These are phyloP conservation scores for Paulownia fortunei DNA, from an alignment of 257 asterid species.

Conservation along the genomic window DNA sequence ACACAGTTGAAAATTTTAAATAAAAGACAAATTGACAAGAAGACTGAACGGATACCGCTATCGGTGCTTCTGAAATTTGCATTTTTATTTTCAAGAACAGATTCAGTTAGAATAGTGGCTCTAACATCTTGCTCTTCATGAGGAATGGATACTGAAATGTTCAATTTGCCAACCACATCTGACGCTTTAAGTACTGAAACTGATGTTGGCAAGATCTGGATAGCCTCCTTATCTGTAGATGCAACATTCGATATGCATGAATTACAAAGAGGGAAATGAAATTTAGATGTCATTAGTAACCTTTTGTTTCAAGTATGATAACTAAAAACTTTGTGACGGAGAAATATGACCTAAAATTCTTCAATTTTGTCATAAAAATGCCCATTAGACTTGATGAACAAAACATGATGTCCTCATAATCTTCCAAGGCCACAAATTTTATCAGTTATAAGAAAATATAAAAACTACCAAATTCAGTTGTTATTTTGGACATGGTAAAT, in stretches of 20 bases:
- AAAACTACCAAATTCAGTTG: background rate
- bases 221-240: conserved; percentile 48
- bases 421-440: background rate
- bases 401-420: background rate
- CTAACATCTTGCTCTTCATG: conserved; percentile 45
- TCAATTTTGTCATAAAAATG: background rate
- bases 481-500: background rate
- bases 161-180: conserved; percentile 37
- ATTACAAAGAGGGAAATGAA: background rate
- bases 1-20: background rate
- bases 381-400: background rate
- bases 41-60: conserved; percentile 29
- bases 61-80: conserved; percentile 34
- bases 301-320: background rate
- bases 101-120: conserved; percentile 40
- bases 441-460: background rate
- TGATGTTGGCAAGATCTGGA: conserved; percentile 34
- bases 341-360: background rate
- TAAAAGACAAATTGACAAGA: background rate
- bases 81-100: conserved; percentile 37
- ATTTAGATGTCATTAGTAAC: background rate
- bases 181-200: conserved; percentile 36
- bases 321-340: background rate
- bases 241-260: conserved; percentile 28
- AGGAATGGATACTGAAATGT: conserved; percentile 48